Conservation (phyloP, 2,329 filamentous ascomycete species). For the Ceratocystis ficicola region DNA sequence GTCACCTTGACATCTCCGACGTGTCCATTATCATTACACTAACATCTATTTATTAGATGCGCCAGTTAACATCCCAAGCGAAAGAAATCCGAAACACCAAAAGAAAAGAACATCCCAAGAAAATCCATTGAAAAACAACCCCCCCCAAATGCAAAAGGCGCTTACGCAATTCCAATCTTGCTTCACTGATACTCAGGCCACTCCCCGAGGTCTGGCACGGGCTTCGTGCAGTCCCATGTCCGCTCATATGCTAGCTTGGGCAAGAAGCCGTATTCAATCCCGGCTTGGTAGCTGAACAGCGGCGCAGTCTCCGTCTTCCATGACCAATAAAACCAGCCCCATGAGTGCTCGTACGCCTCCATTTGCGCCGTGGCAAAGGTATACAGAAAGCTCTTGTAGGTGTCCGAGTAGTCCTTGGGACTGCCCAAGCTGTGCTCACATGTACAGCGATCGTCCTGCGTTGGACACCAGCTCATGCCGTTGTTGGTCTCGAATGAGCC, state of each 20-base stretch:
- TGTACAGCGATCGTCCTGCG: conserved; percentile 38
- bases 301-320: conserved; percentile 61
- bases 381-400: conserved; percentile 56
- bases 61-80: neutral
- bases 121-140: neutral
- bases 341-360: conserved; percentile 57
- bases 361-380: conserved; percentile 67
- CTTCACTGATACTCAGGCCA: conserved; percentile 26
- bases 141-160: neutral
- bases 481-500: conserved; percentile 50
- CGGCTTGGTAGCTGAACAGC: conserved; percentile 62
- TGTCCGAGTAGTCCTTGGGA: conserved; percentile 25
- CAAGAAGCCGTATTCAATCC: conserved; percentile 48
- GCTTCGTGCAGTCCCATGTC: conserved; percentile 37
- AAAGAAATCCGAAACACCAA: neutral
- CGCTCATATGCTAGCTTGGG: conserved; percentile 45
- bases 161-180: neutral
- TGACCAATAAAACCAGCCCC: conserved; percentile 78
- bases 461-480: conserved; percentile 48
- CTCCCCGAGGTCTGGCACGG: conserved; percentile 27
- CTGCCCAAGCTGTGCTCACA: conserved; percentile 46
- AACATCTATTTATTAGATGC: neutral
- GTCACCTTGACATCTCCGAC: neutral
- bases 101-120: neutral
- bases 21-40: neutral